Percentiles rank a stretch among this genome's conserved stretches.
Conservation (phyloP, 352 stramenopile genomes). For the Pythium rhizo-oryzae region DNA sequence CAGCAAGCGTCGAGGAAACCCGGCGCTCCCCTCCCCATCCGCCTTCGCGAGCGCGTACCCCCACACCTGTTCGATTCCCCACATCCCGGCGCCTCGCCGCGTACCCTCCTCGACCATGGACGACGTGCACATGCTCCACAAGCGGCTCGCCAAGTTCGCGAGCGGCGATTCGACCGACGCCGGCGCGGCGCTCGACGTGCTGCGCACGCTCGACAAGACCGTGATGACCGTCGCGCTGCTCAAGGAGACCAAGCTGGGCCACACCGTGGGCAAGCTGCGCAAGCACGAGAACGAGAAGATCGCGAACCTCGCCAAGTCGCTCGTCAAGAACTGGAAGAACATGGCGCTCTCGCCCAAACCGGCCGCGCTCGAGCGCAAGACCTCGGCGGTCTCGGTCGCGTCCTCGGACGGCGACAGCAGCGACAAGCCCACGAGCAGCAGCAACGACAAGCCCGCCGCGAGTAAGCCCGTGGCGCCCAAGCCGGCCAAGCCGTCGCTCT, state of each 20-base stretch:
- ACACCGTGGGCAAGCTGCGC: slow-evolving; percentile 87
- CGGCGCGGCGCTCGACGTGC: slow-evolving; percentile 56
- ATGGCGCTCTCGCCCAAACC: slow-evolving; percentile 69
- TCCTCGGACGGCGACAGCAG: slow-evolving; percentile 35
- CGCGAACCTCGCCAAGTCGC: slow-evolving; percentile 63
- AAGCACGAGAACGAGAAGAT: slow-evolving; percentile 89
- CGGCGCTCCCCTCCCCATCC: background rate
- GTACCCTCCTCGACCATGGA: slow-evolving; percentile 55
- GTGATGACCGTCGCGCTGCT: slow-evolving; percentile 68
- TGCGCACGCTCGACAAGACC: slow-evolving; percentile 61
- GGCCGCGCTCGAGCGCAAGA: slow-evolving; percentile 37
- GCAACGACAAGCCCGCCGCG: background rate
- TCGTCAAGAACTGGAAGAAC: slow-evolving; percentile 90
- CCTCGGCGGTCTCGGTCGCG: slow-evolving; percentile 27
- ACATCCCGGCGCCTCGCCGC: background rate
- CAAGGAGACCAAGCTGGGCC: slow-evolving; percentile 85
- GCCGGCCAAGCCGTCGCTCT: slow-evolving; percentile 24
- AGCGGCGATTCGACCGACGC: slow-evolving; percentile 64
- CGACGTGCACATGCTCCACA: slow-evolving; percentile 66
- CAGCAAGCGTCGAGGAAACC: slow-evolving; percentile 9
- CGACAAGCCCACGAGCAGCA: slow-evolving; percentile 6
- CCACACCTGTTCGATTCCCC: background rate
- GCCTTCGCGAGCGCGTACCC: background rate
- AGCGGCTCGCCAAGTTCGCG: slow-evolving; percentile 72
- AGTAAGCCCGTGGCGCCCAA: background rate